Evolutionary conservation across 805 yeast genomes (phyloP), one percentile per base, ranked within the genome.

Genomic region (Monosporozyma aerobia): DNA sequence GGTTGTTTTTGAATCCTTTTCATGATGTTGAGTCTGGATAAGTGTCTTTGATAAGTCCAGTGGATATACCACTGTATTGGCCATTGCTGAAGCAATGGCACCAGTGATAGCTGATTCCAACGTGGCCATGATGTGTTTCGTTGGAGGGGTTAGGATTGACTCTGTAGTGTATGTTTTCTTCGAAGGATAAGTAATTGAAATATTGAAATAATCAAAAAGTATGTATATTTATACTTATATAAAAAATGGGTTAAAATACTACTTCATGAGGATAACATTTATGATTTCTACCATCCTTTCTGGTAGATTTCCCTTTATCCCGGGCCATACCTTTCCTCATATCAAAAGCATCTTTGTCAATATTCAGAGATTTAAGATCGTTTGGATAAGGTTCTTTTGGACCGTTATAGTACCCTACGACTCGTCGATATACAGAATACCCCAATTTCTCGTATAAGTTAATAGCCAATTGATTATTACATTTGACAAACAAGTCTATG

Each of bases 401-500:
- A 5, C 73, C 62, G 11, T 90, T 88, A 65, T 94, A 94, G 64
- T 94, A 94, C 0, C 92, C 92, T 11, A 89, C 80, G 4, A 94
- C 98, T 50, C 99, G 70, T 67, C 99, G 71, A 64, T 76, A 94
- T 0, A 90, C 87, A 9, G 82, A 75, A 63, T 90, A 94, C 0
- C 97, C 98, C 52, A 94, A 67, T 59, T 86, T 85, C 63, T 88
- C 92, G 66, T 94, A 94, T 62, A 94, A 70, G 49, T 80, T 82
- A 1, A 89, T 79, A 0, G 97, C 99, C 52, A 90, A 71, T 4
- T 67, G 65, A 64, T 94, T 94, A 41, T 90, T 85, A 40, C 94
- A 89, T 59, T 90, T 85, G 44, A 94, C 99, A 69, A 90, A 94
- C 47, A 94, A 76, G 63, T 94, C 99, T 58, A 90, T 80, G 66